Evolutionary conservation across 2,329 filamentous ascomycete species (phyloP).

Genomic region (Byssoonygena ceratinophila): DNA sequence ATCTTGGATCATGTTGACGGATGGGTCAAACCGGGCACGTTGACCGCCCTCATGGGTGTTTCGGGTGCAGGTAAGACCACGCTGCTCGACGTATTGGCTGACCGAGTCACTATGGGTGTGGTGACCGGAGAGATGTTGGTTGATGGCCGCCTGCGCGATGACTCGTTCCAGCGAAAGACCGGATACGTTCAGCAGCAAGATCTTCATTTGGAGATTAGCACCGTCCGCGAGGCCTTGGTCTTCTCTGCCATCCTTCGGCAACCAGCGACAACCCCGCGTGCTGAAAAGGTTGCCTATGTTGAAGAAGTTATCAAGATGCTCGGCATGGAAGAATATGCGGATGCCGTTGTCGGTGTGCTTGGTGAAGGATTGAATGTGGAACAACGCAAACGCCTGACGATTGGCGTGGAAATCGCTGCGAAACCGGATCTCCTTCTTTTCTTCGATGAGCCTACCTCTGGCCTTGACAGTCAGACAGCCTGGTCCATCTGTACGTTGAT

Average conservation of each 20-base stretch:
- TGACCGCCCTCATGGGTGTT: constrained; percentile 83
- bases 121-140: constrained; percentile 81
- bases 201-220: constrained; percentile 72
- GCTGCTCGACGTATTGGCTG: constrained; percentile 73
- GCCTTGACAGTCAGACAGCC: constrained; percentile 84
- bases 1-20: constrained; percentile 81
- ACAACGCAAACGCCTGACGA: constrained; percentile 68
- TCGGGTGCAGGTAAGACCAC: constrained; percentile 93
- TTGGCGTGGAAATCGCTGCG: constrained; percentile 86
- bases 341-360: constrained; percentile 80
- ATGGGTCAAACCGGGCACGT: constrained; percentile 84
- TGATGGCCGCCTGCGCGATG: constrained; percentile 60
- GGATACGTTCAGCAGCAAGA: constrained; percentile 76
- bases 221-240: constrained; percentile 75
- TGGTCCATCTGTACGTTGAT: constrained; percentile 85
- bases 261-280: constrained; percentile 56
- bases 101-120: constrained; percentile 78
- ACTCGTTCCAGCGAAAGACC: constrained; percentile 72
- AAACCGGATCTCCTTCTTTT: constrained; percentile 84
- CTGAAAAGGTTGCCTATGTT: constrained; percentile 78
- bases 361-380: constrained; percentile 60
- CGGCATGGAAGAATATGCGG: constrained; percentile 83
- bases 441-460: constrained; percentile 89
- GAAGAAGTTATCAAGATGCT: constrained; percentile 84
- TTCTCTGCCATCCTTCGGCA: constrained; percentile 83